A percentile compares a stretch with the other conserved stretches of the same genome.
Conservation (phyloP, 2,329 filamentous ascomycete species). For the Trichoderma pleuroti region DNA sequence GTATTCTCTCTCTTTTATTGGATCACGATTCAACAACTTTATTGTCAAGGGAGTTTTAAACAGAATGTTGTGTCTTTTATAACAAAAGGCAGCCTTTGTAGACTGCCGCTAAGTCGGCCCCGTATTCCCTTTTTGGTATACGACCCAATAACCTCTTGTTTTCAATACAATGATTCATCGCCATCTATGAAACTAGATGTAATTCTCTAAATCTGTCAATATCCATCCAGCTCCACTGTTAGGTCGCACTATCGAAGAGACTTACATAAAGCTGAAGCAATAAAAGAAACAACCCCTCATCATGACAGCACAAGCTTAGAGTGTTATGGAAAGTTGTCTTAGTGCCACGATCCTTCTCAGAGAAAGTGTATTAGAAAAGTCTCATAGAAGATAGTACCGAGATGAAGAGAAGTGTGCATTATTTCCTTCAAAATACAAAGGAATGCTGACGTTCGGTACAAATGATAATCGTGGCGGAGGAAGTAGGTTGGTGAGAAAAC, state of each 20-base stretch:
- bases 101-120: neutral
- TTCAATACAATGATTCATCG: neutral
- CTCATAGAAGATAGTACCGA: neutral
- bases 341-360: neutral
- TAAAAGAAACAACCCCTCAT: neutral
- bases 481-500: neutral
- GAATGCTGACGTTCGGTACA: neutral
- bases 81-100: neutral
- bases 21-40: neutral
- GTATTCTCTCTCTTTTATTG: neutral
- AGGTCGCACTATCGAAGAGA: neutral
- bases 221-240: neutral
- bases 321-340: neutral
- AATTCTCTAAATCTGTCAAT: neutral
- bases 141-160: neutral
- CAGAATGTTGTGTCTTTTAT: neutral
- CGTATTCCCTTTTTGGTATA: neutral
- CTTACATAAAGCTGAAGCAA: neutral
- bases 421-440: neutral
- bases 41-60: neutral
- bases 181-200: neutral
- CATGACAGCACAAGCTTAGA: neutral
- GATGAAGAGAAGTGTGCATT: neutral
- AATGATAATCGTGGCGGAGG: neutral
- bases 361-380: neutral